These are phyloP conservation scores for Venturia oleaginea DNA, from an alignment of 2,329 filamentous ascomycete species.

Conservation along the genomic window DNA sequence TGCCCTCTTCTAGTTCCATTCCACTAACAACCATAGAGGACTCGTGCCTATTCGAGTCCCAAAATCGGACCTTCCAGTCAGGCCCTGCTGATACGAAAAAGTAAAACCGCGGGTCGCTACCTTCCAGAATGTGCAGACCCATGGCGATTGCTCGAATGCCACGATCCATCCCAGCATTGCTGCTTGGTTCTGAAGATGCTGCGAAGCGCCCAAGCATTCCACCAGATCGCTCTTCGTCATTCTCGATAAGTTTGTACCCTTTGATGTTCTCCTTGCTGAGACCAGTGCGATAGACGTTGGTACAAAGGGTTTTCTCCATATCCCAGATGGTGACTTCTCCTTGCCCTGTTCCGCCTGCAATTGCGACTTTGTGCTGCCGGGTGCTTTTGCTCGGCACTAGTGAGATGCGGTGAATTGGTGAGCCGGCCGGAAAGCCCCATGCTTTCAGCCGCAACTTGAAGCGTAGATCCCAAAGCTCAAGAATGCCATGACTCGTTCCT, in stretches of 20 bases:
- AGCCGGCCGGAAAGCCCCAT: conserved; percentile 77
- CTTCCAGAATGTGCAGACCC: conserved; percentile 60
- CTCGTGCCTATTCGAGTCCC: conserved; percentile 75
- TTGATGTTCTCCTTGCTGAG: conserved; percentile 38
- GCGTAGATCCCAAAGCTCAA: conserved; percentile 94
- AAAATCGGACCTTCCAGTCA: conserved; percentile 87
- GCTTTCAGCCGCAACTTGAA: conserved; percentile 81
- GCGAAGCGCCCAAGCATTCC: conserved; percentile 80
- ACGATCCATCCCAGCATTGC: conserved; percentile 46
- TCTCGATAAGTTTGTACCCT: conserved; percentile 73
- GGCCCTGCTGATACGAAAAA: conserved; percentile 83
- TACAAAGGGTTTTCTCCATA: conserved; percentile 77
- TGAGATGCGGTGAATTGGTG: conserved; percentile 68
- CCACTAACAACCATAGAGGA: conserved; percentile 75
- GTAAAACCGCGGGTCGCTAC: conserved; percentile 60
- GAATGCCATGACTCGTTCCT: conserved; percentile 83
- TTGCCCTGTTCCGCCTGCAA: conserved; percentile 76
- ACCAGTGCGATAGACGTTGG: conserved; percentile 73
- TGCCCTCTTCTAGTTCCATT: conserved; percentile 57
- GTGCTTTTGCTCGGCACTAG: conserved; percentile 57
- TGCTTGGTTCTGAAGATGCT: conserved; percentile 49
- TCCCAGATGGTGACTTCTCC: conserved; percentile 96
- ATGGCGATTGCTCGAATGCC: conserved; percentile 69
- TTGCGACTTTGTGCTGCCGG: conserved; percentile 66
- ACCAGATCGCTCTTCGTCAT: conserved; percentile 82